Percentiles rank a stretch among this genome's conserved stretches.
phyloP scores from a whole-genome alignment of 164 flowering plant species.

The Stephania japonica region DNA sequence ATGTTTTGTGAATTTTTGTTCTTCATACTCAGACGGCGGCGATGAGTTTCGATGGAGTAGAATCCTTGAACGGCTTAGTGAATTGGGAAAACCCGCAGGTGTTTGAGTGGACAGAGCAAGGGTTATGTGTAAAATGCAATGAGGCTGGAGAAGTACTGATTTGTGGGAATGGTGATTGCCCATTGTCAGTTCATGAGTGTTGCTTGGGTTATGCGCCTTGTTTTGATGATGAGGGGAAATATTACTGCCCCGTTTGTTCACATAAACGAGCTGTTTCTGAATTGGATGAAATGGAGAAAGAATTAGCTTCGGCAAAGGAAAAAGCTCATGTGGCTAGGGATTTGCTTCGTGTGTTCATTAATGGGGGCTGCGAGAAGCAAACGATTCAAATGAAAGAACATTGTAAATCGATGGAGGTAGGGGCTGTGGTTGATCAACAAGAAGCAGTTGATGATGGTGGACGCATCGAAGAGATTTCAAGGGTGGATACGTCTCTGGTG shows the following conservation, averaged over 20 bases:
- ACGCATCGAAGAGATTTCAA: background rate
- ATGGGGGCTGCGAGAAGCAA: conserved; percentile 9
- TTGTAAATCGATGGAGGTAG: background rate
- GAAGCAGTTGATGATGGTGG: background rate
- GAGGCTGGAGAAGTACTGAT: conserved; percentile 28
- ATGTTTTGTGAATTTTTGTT: too few relatives aligned
- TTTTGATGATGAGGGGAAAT: conserved; percentile 36
- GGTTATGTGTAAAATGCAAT: conserved; percentile 36
- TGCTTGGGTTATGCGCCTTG: conserved; percentile 32
- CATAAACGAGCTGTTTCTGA: conserved; percentile 24
- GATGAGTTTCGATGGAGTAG: background rate
- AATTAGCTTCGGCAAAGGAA: conserved; percentile 23
- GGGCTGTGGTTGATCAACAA: conserved; percentile 1
- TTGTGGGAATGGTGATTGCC: conserved; percentile 37
- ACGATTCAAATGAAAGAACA: conserved; percentile 1
- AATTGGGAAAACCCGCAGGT: conserved; percentile 2
- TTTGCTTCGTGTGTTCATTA: background rate
- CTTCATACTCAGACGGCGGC: background rate
- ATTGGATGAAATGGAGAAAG: conserved; percentile 19
- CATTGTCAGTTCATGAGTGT: conserved; percentile 32
- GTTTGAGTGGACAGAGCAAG: conserved; percentile 17
- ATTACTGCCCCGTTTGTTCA: conserved; percentile 47
- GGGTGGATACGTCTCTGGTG: background rate
- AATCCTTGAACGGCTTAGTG: background rate
- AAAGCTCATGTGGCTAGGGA: background rate